Evolutionary conservation across 257 asterid species (phyloP).

Genomic region (Solanum chilense): DNA sequence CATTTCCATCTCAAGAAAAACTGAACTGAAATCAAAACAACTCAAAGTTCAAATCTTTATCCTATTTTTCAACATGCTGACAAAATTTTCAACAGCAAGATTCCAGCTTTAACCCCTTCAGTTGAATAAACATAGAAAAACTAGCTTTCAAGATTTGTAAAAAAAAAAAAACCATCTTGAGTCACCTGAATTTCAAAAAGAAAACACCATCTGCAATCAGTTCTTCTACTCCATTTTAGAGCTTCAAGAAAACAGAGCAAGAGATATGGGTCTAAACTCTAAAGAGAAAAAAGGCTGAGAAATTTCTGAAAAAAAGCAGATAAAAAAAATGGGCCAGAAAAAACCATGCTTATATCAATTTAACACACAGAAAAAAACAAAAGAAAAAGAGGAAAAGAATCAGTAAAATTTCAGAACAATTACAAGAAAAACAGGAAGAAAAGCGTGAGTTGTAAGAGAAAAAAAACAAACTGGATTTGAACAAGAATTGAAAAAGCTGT

Average conservation of each 20-base stretch:
- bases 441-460: background rate
- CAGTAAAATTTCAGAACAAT: background rate
- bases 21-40: background rate
- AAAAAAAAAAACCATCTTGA: background rate
- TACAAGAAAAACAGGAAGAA: background rate
- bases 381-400: background rate
- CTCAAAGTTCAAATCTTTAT: background rate
- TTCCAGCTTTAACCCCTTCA: background rate
- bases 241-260: background rate
- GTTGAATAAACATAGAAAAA: background rate
- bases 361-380: background rate
- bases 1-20: constrained; percentile 25
- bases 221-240: background rate
- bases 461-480: background rate
- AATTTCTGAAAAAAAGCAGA: background rate
- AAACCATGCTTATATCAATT: background rate
- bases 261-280: background rate
- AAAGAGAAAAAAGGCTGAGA: background rate
- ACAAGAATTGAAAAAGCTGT: background rate
- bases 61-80: background rate
- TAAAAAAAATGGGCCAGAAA: background rate
- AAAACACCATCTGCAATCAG: background rate
- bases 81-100: background rate
- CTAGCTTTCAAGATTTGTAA: background rate
- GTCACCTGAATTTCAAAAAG: background rate